Evolutionary conservation across 2,329 filamentous ascomycete genomes (phyloP).

Genomic region (Scedosporium minutisporum): DNA sequence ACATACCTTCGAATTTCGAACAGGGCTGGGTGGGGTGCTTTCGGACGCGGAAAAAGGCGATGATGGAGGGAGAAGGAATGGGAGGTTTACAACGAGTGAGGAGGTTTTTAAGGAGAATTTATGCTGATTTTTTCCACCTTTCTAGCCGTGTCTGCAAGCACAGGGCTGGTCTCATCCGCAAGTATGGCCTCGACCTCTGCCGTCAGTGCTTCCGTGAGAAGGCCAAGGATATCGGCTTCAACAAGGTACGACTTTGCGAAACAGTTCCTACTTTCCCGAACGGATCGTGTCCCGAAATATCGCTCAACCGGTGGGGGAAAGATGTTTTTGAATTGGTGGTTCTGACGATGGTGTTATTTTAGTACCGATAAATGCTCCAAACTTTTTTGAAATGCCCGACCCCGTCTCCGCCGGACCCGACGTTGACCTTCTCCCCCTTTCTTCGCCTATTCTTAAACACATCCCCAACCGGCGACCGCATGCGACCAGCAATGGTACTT

Average conservation of each 20-base stretch:
- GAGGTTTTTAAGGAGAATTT: neutral
- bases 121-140: slow-evolving; percentile 19
- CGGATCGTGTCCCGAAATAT: no score
- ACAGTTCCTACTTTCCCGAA: neutral
- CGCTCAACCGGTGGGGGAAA: neutral
- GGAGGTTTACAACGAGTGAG: neutral
- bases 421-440: neutral
- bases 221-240: slow-evolving; percentile 62
- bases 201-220: slow-evolving; percentile 73
- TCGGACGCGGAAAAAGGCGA: neutral
- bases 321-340: neutral
- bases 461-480: no score
- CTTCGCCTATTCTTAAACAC: neutral
- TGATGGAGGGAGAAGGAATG: neutral
- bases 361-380: no score
- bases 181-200: slow-evolving; percentile 92
- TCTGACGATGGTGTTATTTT: no score
- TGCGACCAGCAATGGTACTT: no score
- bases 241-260: slow-evolving; percentile 44
- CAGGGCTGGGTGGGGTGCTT: neutral
- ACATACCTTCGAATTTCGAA: neutral
- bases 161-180: slow-evolving; percentile 98
- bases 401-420: neutral
- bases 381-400: no score
- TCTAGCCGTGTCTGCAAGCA: slow-evolving; percentile 67